A percentile compares a stretch with the other conserved stretches of the same genome.
These are phyloP conservation scores for Draba incana DNA, from an alignment of 345 rosid genomes.

Conservation along the genomic window DNA sequence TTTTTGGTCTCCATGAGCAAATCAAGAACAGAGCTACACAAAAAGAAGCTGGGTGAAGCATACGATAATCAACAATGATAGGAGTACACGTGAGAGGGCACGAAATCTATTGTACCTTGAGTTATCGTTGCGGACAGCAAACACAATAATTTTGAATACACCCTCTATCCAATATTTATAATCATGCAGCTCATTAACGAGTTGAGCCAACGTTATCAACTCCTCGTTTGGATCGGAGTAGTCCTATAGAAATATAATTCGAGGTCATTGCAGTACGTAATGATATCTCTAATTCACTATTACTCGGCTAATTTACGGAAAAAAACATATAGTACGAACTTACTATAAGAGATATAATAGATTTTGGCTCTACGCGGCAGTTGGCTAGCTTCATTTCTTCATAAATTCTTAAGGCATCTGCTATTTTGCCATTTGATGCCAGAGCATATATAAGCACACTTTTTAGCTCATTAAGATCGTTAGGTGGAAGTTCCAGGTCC, in stretches of 20 bases:
- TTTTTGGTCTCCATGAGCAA: conserved; percentile 63
- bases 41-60: conserved; percentile 25
- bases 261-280: conserved; percentile 9
- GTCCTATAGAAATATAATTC: conserved; percentile 49
- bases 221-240: conserved; percentile 52
- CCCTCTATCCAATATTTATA: conserved; percentile 57
- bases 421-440: conserved; percentile 62
- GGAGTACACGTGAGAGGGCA: background rate
- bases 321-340: conserved; percentile 42
- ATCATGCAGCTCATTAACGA: conserved; percentile 58
- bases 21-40: conserved; percentile 55
- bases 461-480: conserved; percentile 61
- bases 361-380: conserved; percentile 59
- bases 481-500: conserved; percentile 45
- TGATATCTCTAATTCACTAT: background rate
- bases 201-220: conserved; percentile 48
- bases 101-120: conserved; percentile 51
- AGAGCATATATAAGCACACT: conserved; percentile 69
- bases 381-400: conserved; percentile 69
- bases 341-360: conserved; percentile 69
- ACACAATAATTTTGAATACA: conserved; percentile 57
- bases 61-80: conserved; percentile 1
- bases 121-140: conserved; percentile 55
- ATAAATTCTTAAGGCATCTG: conserved; percentile 66
- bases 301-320: background rate